Conservation (phyloP, 306 rosid species). For the Ziziphus jujuba region DNA sequence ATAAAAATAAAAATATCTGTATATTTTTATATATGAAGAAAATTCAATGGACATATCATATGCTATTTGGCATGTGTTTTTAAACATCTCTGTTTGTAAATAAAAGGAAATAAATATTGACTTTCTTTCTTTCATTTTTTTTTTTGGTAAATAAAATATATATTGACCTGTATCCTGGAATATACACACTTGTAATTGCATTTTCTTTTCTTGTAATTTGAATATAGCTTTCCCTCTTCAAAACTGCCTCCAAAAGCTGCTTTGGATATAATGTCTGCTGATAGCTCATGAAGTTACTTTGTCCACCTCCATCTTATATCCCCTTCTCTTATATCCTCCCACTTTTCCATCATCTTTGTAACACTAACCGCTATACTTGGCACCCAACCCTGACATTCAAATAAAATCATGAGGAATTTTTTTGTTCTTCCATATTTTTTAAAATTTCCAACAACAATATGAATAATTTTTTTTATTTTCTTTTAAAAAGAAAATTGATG, state of each 20-base stretch:
- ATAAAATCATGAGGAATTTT: no score
- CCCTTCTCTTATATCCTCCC: constrained; percentile 53
- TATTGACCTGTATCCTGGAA: constrained; percentile 78
- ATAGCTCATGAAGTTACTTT: constrained; percentile 53
- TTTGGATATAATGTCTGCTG: constrained; percentile 68
- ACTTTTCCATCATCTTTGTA: constrained; percentile 46
- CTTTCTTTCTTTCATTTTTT: background rate
- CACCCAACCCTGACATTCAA: constrained; percentile 72
- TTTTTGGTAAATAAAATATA: background rate
- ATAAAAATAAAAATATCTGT: no score
- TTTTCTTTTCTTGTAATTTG: constrained; percentile 63
- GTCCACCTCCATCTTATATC: constrained; percentile 61
- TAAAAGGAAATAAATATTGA: no score
- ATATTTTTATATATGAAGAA: no score
- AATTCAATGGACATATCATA: no score
- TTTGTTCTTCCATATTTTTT: no score
- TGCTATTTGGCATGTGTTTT: no score
- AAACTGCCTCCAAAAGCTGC: constrained; percentile 76
- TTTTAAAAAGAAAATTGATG: no score
- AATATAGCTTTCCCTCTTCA: constrained; percentile 73
- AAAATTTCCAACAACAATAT: no score
- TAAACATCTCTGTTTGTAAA: no score
- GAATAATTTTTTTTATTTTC: no score
- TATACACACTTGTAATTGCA: constrained; percentile 60
- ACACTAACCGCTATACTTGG: constrained; percentile 63